Conservation (phyloP, 768 basidiomycete species). For the Suillus discolor region DNA sequence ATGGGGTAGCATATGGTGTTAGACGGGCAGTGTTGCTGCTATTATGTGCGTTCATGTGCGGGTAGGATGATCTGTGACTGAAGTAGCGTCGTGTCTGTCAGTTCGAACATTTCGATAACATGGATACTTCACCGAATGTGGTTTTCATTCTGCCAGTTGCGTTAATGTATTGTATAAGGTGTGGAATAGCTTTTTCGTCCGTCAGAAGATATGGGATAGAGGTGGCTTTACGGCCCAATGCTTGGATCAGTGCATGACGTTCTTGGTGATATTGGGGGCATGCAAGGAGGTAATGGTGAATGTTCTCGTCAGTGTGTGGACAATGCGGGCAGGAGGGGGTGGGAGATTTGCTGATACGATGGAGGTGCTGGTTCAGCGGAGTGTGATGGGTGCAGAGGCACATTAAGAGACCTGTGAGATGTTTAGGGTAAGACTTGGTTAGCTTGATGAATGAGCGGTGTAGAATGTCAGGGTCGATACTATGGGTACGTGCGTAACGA, state of each 20-base stretch:
- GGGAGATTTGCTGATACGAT: constrained; percentile 25
- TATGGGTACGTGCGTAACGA: not conserved
- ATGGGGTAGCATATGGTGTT: too few relatives aligned
- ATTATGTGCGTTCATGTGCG: too few relatives aligned
- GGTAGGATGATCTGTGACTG: too few relatives aligned
- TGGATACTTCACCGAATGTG: not conserved
- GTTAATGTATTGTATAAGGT: not conserved
- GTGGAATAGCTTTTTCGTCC: not conserved
- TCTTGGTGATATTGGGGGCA: constrained; percentile 25
- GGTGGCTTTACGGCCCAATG: not conserved
- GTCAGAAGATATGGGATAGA: not conserved
- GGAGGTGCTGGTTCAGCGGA: constrained; percentile 32
- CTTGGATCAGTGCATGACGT: not conserved
- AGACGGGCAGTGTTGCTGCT: too few relatives aligned
- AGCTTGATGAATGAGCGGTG: not conserved
- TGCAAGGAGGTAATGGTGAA: constrained; percentile 28
- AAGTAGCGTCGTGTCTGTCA: too few relatives aligned
- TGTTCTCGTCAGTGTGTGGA: constrained; percentile 27
- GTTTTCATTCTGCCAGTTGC: not conserved
- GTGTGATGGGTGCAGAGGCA: constrained; percentile 37
- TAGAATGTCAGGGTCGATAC: not conserved
- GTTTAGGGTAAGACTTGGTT: constrained; percentile 9
- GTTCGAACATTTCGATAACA: too few relatives aligned
- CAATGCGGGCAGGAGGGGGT: constrained; percentile 31
- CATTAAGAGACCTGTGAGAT: constrained; percentile 25